Percentiles rank a stretch among this genome's conserved stretches.
phyloP scores from a whole-genome alignment of 1,139 yeast species.

The Tardiomyces digboiensis region DNA sequence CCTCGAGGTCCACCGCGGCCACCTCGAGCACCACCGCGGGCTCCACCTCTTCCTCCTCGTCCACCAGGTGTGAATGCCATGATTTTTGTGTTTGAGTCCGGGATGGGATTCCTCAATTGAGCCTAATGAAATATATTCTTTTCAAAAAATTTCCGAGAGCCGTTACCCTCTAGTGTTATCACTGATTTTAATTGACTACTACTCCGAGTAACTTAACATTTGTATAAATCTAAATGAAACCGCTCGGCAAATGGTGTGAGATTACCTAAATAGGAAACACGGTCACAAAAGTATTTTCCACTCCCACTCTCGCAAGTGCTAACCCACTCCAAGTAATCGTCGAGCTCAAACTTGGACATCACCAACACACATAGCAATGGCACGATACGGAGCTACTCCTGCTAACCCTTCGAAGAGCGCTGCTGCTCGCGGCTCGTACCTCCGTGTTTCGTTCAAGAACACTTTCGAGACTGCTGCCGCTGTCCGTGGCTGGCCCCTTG shows the following conservation, averaged over 20 bases:
- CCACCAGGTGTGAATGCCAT: slow-evolving; percentile 44
- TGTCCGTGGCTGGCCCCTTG: slow-evolving; percentile 95
- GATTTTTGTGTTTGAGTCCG: neutral
- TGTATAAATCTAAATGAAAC: no score
- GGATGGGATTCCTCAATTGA: no score
- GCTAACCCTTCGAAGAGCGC: slow-evolving; percentile 99
- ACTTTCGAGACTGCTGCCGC: slow-evolving; percentile 99
- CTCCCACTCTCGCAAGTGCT: slow-evolving; percentile 2
- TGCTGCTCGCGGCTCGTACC: slow-evolving; percentile 98
- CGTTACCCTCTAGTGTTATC: neutral
- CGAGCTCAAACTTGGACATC: slow-evolving; percentile 3
- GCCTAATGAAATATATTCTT: neutral
- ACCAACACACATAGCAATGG: slow-evolving; percentile 32
- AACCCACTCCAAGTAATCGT: slow-evolving; percentile 4
- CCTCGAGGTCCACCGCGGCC: slow-evolving; percentile 22
- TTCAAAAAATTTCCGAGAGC: neutral
- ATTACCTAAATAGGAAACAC: neutral
- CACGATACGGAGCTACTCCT: slow-evolving; percentile 98
- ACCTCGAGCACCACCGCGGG: slow-evolving; percentile 34
- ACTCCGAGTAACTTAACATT: neutral
- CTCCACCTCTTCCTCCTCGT: slow-evolving; percentile 24
- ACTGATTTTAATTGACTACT: neutral
- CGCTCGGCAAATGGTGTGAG: slow-evolving; percentile 2
- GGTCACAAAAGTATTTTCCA: slow-evolving; percentile 1
- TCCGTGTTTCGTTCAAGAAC: slow-evolving; percentile 99